Evolutionary conservation across 2,329 filamentous ascomycete species (phyloP).

Genomic region (Aspergillus oerlinghausenensis): DNA sequence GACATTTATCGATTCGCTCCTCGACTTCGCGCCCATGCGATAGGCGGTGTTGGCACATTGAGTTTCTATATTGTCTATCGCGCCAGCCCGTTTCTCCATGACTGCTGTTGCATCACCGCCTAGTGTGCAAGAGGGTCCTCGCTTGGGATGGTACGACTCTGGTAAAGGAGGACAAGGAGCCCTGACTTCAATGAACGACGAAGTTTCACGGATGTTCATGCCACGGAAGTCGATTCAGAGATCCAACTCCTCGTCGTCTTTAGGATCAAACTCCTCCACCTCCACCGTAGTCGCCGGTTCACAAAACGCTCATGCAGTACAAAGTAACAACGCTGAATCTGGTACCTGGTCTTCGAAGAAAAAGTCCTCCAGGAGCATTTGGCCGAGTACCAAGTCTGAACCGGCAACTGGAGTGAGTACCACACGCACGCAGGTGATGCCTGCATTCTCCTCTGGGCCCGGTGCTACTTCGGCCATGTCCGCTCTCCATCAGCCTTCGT

Average conservation of each 20-base stretch:
- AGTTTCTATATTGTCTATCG: constrained; percentile 11
- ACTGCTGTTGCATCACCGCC: constrained; percentile 64
- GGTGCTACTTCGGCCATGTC: constrained; percentile 60
- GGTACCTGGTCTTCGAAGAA: constrained; percentile 42
- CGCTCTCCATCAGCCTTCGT: constrained; percentile 58
- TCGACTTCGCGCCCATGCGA: constrained; percentile 12
- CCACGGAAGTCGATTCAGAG: constrained; percentile 82
- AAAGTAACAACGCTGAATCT: constrained; percentile 33
- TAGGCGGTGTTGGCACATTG: constrained; percentile 6
- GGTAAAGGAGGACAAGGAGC: constrained; percentile 56
- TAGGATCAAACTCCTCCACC: constrained; percentile 59
- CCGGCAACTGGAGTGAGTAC: constrained; percentile 60
- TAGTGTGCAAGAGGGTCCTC: constrained; percentile 58
- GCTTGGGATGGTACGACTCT: constrained; percentile 57
- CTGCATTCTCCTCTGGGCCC: constrained; percentile 53
- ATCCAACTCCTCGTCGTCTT: constrained; percentile 85
- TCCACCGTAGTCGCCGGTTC: constrained; percentile 33
- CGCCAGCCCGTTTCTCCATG: constrained; percentile 44
- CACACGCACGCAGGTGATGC: constrained; percentile 58
- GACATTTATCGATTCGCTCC: constrained; percentile 2
- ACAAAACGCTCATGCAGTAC: constrained; percentile 36
- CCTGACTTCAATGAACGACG: constrained; percentile 73
- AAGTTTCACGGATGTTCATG: constrained; percentile 82
- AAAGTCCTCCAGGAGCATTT: constrained; percentile 51
- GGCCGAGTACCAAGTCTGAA: constrained; percentile 63